phyloP scores from a whole-genome alignment of 1,284 basidiomycete species.

The Rhodotorula sp. region DNA sequence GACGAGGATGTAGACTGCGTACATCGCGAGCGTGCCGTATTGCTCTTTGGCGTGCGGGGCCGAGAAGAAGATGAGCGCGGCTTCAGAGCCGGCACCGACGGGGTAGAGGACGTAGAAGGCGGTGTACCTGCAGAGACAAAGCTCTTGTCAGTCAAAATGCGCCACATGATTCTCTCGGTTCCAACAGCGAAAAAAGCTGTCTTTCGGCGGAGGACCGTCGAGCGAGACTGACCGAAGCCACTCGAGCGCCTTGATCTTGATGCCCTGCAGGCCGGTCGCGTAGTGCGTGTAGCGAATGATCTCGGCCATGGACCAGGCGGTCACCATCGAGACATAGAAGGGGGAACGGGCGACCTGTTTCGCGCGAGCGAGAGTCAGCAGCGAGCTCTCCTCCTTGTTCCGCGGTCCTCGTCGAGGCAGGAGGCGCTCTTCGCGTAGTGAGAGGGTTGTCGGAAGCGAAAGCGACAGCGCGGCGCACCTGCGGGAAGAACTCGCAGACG shows the following conservation, averaged over 20 bases:
- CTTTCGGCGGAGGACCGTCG: too few species aligned
- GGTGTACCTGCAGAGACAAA: slow-evolving; percentile 63
- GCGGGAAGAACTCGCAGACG: slow-evolving; percentile 61
- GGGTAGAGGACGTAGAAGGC: slow-evolving; percentile 92
- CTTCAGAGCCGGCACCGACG: slow-evolving; percentile 85
- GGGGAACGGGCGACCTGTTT: slow-evolving; percentile 68
- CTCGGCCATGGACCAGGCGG: slow-evolving; percentile 92
- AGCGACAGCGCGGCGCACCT: slow-evolving; percentile 46
- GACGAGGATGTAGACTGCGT: slow-evolving; percentile 27
- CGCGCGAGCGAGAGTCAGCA: background rate
- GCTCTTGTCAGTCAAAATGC: background rate
- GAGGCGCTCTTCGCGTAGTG: too few species aligned
- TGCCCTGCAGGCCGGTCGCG: slow-evolving; percentile 64
- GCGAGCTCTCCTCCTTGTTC: background rate
- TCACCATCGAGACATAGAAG: slow-evolving; percentile 83
- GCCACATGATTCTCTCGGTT: too few species aligned
- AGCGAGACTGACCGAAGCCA: slow-evolving; percentile 52
- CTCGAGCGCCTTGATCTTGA: slow-evolving; percentile 50
- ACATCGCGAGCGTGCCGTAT: slow-evolving; percentile 35
- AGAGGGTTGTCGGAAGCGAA: too few species aligned
- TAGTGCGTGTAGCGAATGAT: slow-evolving; percentile 92
- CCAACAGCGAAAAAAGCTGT: too few species aligned
- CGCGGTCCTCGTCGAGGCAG: too few species aligned
- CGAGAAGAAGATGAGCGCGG: slow-evolving; percentile 66
- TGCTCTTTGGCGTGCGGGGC: slow-evolving; percentile 27